Conservation (phyloP, 306 rosid genomes). For the Abrus pulchellus region DNA sequence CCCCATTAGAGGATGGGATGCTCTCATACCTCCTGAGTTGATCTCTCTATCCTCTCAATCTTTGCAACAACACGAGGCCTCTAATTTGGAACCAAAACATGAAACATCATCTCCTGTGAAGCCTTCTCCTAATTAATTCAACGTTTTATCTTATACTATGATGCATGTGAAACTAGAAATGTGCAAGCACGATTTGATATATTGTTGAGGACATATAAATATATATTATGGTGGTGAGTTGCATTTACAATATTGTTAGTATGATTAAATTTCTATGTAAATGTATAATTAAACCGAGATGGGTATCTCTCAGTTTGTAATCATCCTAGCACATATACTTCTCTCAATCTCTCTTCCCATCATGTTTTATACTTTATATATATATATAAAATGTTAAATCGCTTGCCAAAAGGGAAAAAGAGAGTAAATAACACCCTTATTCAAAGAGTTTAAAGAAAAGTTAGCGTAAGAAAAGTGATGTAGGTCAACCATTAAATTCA, state of each 20-base stretch:
- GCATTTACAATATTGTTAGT: conserved; percentile 17
- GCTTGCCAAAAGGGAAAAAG: background rate
- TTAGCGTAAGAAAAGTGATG: too few species aligned
- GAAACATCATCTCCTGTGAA: conserved; percentile 41
- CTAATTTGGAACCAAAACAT: conserved; percentile 41
- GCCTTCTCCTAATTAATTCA: conserved; percentile 31
- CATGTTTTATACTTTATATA: background rate
- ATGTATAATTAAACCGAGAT: conserved; percentile 40
- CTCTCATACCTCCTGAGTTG: conserved; percentile 63
- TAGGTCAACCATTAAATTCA: background rate
- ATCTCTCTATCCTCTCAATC: conserved; percentile 59
- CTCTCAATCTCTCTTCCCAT: background rate
- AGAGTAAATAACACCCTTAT: too few species aligned
- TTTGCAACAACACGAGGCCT: conserved; percentile 49
- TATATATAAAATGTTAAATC: background rate
- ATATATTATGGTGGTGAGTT: conserved; percentile 30
- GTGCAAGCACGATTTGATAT: background rate
- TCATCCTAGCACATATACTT: conserved; percentile 14
- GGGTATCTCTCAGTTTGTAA: conserved; percentile 29
- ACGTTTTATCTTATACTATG: background rate
- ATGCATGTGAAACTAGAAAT: conserved; percentile 24
- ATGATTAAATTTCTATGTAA: conserved; percentile 44
- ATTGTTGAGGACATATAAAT: conserved; percentile 15
- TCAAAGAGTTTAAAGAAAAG: too few species aligned
- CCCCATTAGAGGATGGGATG: conserved; percentile 61